A percentile compares a stretch with the other conserved stretches of the same genome.
Evolutionary conservation across 2,329 filamentous ascomycete genomes (phyloP).

Genomic region (Colletotrichum siamense): DNA sequence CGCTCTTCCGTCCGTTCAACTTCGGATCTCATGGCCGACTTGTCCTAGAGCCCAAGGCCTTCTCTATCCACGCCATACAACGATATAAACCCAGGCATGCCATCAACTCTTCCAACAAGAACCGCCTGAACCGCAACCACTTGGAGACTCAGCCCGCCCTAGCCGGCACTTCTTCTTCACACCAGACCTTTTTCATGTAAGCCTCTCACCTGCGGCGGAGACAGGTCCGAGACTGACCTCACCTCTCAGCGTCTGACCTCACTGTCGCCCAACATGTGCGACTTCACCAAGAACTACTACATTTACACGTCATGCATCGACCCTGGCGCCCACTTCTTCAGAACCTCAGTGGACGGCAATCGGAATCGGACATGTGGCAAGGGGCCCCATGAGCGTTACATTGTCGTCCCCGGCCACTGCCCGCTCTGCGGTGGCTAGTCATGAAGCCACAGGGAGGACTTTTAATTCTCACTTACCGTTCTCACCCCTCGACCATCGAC

Average conservation of each 20-base stretch:
- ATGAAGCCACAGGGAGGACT: neutral
- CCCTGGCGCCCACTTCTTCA: constrained; percentile 73
- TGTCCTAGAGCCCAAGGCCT: neutral
- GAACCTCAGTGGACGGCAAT: constrained; percentile 71
- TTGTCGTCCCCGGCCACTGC: constrained; percentile 70
- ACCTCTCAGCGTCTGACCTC: neutral
- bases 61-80: neutral
- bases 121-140: neutral
- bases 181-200: neutral
- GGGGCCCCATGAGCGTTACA: constrained; percentile 76
- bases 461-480: neutral
- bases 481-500: neutral
- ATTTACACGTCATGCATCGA: constrained; percentile 76
- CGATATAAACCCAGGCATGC: neutral
- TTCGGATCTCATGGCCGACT: neutral
- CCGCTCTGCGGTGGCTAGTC: constrained; percentile 45
- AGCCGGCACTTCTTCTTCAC: neutral
- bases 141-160: neutral
- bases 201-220: neutral
- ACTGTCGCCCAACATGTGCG: constrained; percentile 51
- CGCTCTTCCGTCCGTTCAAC: constrained; percentile 5
- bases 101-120: neutral
- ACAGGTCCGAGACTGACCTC: neutral
- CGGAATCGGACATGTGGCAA: constrained; percentile 63
- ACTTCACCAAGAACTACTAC: constrained; percentile 78